Percentiles rank a stretch among this genome's conserved stretches.
Conservation (phyloP, 345 rosid species). For the Eucalyptus pumila region DNA sequence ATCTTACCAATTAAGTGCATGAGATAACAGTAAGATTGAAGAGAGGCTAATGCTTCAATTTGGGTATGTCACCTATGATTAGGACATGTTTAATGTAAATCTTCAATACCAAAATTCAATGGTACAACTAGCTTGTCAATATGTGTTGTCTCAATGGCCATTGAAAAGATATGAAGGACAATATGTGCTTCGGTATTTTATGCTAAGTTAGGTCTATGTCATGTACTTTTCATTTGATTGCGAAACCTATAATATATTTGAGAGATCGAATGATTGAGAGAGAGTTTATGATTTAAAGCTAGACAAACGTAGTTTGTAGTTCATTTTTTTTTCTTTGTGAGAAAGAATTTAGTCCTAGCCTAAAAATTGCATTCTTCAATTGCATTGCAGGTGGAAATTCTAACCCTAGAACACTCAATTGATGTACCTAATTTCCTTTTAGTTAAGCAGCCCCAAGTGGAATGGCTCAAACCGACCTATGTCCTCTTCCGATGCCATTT, state of each 20-base stretch:
- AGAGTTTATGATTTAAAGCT: not conserved
- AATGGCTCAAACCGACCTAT: not conserved
- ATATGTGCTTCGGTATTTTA: not conserved
- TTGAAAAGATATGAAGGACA: not conserved
- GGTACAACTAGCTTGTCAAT: not conserved
- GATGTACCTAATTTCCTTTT: not conserved
- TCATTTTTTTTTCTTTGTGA: not conserved
- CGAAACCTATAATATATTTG: not conserved
- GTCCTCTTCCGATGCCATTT: not conserved
- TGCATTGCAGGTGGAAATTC: not conserved
- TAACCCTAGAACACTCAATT: not conserved
- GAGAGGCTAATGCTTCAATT: not conserved
- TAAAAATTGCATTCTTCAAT: not conserved
- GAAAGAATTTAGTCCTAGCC: not conserved
- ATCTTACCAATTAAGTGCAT: not conserved
- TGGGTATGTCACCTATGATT: not conserved
- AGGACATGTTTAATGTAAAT: not conserved
- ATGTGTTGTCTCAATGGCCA: not conserved
- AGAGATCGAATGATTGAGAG: not conserved
- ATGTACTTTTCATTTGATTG: not conserved
- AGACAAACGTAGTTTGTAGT: not conserved
- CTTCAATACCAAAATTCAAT: not conserved
- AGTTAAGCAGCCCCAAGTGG: not conserved
- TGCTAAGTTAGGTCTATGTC: not conserved
- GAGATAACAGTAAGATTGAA: not conserved